A percentile compares a stretch with the other conserved stretches of the same genome.
Evolutionary conservation across 495 filamentous ascomycete species (phyloP).

Genomic region (Penicillium argentinense): DNA sequence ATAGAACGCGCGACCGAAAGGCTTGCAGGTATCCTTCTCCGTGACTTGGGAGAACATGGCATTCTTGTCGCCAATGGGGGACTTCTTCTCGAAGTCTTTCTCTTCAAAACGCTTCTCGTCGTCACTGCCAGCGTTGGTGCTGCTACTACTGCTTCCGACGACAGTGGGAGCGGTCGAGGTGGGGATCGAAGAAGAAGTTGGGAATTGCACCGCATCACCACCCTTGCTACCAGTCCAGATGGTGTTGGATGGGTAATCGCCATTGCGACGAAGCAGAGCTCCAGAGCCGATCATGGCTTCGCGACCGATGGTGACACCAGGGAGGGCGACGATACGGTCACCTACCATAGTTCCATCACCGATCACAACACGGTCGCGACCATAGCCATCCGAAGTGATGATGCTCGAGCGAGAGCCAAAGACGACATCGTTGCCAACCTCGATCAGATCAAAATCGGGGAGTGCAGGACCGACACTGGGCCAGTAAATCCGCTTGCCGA

Average conservation of each 20-base stretch:
- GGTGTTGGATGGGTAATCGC: constrained; percentile 33
- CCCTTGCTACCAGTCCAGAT: constrained; percentile 46
- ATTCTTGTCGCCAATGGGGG: constrained; percentile 3
- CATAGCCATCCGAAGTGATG: constrained; percentile 43
- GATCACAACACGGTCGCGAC: constrained; percentile 38
- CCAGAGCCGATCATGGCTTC: constrained; percentile 44
- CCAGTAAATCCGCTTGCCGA: constrained; percentile 49
- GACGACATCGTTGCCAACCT: constrained; percentile 49
- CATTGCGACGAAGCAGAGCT: constrained; percentile 37
- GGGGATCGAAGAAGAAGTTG: constrained; percentile 10
- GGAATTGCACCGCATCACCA: constrained; percentile 41
- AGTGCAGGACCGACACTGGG: constrained; percentile 45
- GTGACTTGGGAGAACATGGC: background rate
- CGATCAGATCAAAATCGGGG: constrained; percentile 45
- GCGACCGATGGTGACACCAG: constrained; percentile 38
- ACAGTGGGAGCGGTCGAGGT: constrained; percentile 15
- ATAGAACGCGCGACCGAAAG: constrained; percentile 49
- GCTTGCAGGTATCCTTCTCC: constrained; percentile 16
- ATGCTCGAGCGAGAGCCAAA: constrained; percentile 46
- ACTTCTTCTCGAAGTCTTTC: constrained; percentile 11
- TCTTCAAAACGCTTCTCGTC: constrained; percentile 2
- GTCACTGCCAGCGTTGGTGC: constrained; percentile 7
- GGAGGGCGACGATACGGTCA: constrained; percentile 40
- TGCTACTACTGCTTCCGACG: constrained; percentile 7
- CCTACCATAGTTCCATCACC: constrained; percentile 45